Percentiles rank a stretch among this genome's conserved stretches.
phyloP scores from a whole-genome alignment of 2,329 filamentous ascomycete genomes.

The Fusarium euwallaceae region DNA sequence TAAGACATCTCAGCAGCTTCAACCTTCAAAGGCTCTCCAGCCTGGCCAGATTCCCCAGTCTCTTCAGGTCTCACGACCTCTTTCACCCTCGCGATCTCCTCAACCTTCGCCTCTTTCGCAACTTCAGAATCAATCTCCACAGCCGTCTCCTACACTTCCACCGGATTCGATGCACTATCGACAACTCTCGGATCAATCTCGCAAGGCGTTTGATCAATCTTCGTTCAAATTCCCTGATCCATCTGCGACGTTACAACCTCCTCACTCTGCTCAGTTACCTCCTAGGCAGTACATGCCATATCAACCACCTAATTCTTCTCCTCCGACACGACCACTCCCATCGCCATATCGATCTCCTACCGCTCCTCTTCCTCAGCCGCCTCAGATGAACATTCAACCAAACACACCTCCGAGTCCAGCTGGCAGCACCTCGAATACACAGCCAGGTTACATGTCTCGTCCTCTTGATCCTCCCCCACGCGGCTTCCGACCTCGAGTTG shows the following conservation, averaged over 20 bases:
- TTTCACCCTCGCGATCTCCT: conserved; percentile 34
- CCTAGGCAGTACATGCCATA: conserved; percentile 34
- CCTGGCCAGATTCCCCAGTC: conserved; percentile 33
- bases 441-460: conserved; percentile 37
- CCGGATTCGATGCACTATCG: not conserved
- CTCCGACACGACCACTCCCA: conserved; percentile 28
- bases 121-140: conserved; percentile 25
- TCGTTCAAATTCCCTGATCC: not conserved
- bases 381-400: conserved; percentile 21
- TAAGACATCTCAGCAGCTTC: conserved; percentile 15
- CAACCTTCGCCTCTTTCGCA: conserved; percentile 37
- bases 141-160: conserved; percentile 25
- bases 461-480: conserved; percentile 46
- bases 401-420: conserved; percentile 19
- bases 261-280: conserved; percentile 18
- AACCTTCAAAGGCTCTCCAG: conserved; percentile 32
- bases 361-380: conserved; percentile 32
- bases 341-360: conserved; percentile 30
- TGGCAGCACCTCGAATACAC: not conserved
- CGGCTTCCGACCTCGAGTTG: conserved; percentile 45
- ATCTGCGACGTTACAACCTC: conserved; percentile 12
- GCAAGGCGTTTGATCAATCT: not conserved
- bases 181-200: conserved; percentile 11
- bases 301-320: conserved; percentile 29
- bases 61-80: conserved; percentile 18